Evolutionary conservation across 805 yeast species (phyloP), one percentile per base, ranked within the genome.

Genomic region (Saccharomycopsis capsularis): DNA sequence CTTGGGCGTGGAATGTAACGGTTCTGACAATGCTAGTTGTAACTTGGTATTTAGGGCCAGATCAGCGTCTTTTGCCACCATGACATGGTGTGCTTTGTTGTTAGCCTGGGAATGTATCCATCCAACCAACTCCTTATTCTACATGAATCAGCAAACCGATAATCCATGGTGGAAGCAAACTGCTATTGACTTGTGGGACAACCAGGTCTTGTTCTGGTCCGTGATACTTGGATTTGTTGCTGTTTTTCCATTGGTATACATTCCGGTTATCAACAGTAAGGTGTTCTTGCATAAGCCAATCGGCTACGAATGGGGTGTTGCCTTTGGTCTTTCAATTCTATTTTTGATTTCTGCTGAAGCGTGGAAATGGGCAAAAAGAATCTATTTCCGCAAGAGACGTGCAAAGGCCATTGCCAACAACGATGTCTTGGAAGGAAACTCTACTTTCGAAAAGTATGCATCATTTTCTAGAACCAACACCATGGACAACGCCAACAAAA

Each of bases 21-120:
- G 48, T 37, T 63, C 61, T 25, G 69, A 68, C 46, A 66, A 67
- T 37, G 67, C 60, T 1, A 52, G 66, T 0, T 87, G 96, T 66
- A 58, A 67, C 41, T 64, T 71, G 53, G 95, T 87, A 11, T 86
- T 81, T 66, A 72, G 76, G 57, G 85, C 89, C 3, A 76, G 96
- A 62, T 77, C 95, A 2, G 77, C 84, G 2, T 76, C 89, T 0
- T 87, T 87, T 69, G 83, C 83, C 1, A 77, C 82, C 1, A 81
- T 86, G 81, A 87, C 95, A 0, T 87, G 95, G 95, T 76, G 90
- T 67, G 84, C 91, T 3, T 71, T 87, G 51, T 62, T 86, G 25
- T 68, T 85, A 42, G 93, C 95, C 1, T 85, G 93, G 93, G 93
- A 85, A 65, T 87, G 86, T 57, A 73, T 85, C 50, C 86, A 85